phyloP scores from a whole-genome alignment of 164 flowering plant species.

The Pachysandra terminalis region DNA sequence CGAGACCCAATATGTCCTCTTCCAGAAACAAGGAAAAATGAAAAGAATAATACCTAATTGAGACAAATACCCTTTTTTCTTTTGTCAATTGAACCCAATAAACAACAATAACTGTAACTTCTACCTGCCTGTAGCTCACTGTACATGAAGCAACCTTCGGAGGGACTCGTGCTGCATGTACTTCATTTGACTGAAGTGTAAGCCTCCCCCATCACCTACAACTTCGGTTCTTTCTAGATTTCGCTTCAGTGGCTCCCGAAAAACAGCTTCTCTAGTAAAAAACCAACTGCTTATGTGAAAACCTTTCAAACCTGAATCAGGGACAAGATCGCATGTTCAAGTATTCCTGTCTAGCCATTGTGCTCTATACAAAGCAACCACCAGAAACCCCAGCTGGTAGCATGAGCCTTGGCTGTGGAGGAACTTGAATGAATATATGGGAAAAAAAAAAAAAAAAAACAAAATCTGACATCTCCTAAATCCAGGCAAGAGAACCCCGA shows the following conservation, averaged over 20 bases:
- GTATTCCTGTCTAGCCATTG: constrained; percentile 10
- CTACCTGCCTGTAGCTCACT: constrained; percentile 52
- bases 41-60: constrained; percentile 19
- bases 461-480: constrained; percentile 36
- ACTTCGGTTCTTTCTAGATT: constrained; percentile 12
- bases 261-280: neutral
- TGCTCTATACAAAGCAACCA: constrained; percentile 35
- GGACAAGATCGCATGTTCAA: constrained; percentile 5
- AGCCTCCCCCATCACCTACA: constrained; percentile 20
- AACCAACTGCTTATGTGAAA: constrained; percentile 8
- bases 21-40: constrained; percentile 6
- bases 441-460: no score
- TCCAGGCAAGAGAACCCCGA: constrained; percentile 97
- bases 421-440: constrained; percentile 17
- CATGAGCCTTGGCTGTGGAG: constrained; percentile 17
- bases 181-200: neutral
- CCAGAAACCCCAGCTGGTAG: constrained; percentile 31
- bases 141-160: constrained; percentile 36
- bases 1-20: constrained; percentile 9
- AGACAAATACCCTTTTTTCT: constrained; percentile 36
- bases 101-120: constrained; percentile 17
- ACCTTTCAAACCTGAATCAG: constrained; percentile 5
- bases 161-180: constrained; percentile 19
- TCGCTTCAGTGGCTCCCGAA: neutral
- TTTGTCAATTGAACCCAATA: constrained; percentile 27